Conservation (phyloP, 192 early-diverging fungal species). For the Dimargaris cristalligena region DNA sequence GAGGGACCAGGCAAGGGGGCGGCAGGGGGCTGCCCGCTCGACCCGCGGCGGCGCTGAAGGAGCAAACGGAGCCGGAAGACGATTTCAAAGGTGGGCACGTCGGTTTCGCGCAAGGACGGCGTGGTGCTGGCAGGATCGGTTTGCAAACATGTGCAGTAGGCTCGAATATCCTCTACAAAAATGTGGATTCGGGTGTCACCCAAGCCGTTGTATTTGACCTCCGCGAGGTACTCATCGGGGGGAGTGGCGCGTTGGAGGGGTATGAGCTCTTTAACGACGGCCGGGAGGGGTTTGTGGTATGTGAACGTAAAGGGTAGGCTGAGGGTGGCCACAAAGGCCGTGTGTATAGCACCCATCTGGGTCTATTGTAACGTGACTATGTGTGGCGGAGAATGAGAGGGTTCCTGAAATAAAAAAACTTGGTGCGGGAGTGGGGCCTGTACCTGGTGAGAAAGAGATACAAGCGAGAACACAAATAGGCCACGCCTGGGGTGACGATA, state of each 20-base stretch:
- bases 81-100: slow-evolving; percentile 9
- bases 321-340: slow-evolving; percentile 9
- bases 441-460: too few relatives aligned
- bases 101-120: slow-evolving; percentile 1
- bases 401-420: too few relatives aligned
- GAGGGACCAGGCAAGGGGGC: neutral
- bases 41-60: too few relatives aligned
- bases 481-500: too few relatives aligned
- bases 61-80: slow-evolving; percentile 7
- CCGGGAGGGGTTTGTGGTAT: slow-evolving; percentile 4
- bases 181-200: slow-evolving; percentile 5
- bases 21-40: too few relatives aligned
- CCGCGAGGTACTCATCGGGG: slow-evolving; percentile 6
- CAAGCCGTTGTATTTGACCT: slow-evolving; percentile 10
- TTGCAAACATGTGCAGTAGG: slow-evolving; percentile 9
- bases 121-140: neutral
- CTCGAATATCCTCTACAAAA: slow-evolving; percentile 5
- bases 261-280: slow-evolving; percentile 6
- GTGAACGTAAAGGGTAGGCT: slow-evolving; percentile 10
- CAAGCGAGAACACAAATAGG: too few relatives aligned
- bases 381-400: neutral
- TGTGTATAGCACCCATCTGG: neutral
- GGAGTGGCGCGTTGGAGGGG: slow-evolving; percentile 1
- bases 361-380: neutral
- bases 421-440: too few relatives aligned